Evolutionary conservation across 768 basidiomycete genomes (phyloP).

Genomic region (Lenzites betulinus): DNA sequence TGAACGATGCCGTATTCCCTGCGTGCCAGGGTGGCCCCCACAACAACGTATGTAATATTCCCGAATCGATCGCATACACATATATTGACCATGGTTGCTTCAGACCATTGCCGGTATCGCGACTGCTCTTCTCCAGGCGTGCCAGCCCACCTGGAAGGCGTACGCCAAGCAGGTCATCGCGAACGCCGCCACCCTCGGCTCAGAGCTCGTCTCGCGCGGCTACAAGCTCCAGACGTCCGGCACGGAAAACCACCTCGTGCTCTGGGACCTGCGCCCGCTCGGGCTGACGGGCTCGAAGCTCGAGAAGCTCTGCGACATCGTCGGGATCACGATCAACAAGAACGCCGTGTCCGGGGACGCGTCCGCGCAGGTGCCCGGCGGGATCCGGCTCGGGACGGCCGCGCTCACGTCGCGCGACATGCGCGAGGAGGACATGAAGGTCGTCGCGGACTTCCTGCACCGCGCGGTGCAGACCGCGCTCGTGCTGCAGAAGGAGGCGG

Average conservation of each 20-base stretch:
- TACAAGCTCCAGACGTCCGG: constrained; percentile 98
- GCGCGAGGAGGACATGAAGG: constrained; percentile 82
- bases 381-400: constrained; percentile 94
- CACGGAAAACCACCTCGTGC: constrained; percentile 96
- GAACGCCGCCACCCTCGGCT: constrained; percentile 81
- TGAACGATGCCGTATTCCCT: constrained; percentile 99
- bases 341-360: constrained; percentile 97
- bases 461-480: constrained; percentile 92
- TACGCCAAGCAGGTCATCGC: constrained; percentile 95
- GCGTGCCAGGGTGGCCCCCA: constrained; percentile 99
- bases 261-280: constrained; percentile 96
- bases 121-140: constrained; percentile 87
- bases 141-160: constrained; percentile 83
- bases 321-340: constrained; percentile 97
- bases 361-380: constrained; percentile 94
- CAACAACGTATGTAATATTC: constrained; percentile 73
- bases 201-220: constrained; percentile 69
- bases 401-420: constrained; percentile 95
- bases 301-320: constrained; percentile 96
- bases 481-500: constrained; percentile 90
- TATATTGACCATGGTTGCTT: not conserved
- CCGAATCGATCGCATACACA: not conserved
- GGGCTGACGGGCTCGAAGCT: constrained; percentile 98
- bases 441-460: constrained; percentile 90
- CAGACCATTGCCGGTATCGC: constrained; percentile 96